Evolutionary conservation across 1,139 yeast genomes (phyloP).

Genomic region (Kodamaea sp.): DNA sequence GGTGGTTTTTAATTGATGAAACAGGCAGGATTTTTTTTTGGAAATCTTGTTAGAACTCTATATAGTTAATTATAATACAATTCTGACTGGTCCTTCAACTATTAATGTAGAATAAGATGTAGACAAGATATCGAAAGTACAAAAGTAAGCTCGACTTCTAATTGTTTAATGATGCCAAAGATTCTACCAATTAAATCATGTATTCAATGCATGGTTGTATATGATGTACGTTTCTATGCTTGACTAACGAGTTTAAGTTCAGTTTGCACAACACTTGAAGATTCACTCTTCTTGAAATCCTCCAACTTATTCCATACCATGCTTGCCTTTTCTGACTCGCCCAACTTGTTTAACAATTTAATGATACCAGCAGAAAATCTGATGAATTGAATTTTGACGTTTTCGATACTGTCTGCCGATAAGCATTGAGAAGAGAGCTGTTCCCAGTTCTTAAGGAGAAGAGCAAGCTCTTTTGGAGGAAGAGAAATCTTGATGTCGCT

Average conservation of each 20-base stretch:
- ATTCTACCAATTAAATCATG: too few species aligned
- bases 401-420: slow-evolving; percentile 54
- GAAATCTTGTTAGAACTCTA: slow-evolving; percentile 53
- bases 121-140: too few species aligned
- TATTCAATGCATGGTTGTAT: too few species aligned
- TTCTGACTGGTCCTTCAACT: too few species aligned
- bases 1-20: too few species aligned
- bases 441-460: slow-evolving; percentile 25
- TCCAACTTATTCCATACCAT: slow-evolving; percentile 24
- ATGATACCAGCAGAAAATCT: slow-evolving; percentile 29
- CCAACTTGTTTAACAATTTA: slow-evolving; percentile 15
- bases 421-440: slow-evolving; percentile 34
- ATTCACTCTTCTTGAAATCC: slow-evolving; percentile 21
- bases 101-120: too few species aligned
- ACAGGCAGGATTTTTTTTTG: slow-evolving; percentile 65
- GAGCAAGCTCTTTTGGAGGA: slow-evolving; percentile 11
- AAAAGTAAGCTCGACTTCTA: too few species aligned
- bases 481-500: too few species aligned
- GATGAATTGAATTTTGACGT: slow-evolving; percentile 55
- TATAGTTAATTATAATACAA: too few species aligned
- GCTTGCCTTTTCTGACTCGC: slow-evolving; percentile 15
- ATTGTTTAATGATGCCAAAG: too few species aligned
- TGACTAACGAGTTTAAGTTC: too few species aligned
- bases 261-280: slow-evolving; percentile 32
- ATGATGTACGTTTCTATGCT: too few species aligned